These are phyloP conservation scores for Colletotrichum gigasporum DNA, from an alignment of 2,329 filamentous ascomycete genomes.

Conservation along the genomic window DNA sequence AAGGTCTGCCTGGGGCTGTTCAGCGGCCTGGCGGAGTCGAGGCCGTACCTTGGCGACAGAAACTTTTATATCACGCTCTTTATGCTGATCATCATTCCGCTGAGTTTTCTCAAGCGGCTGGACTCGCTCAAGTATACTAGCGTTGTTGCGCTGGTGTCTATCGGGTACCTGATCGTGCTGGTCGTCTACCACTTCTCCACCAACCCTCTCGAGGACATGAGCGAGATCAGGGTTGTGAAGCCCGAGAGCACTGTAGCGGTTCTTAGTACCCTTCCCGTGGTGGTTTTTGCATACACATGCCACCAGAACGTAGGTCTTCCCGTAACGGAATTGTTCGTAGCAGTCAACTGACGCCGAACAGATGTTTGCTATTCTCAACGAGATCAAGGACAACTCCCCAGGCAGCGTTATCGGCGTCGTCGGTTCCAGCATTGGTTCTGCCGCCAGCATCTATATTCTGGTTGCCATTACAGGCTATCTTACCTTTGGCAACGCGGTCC, in stretches of 20 bases:
- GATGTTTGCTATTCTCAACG: constrained; percentile 99
- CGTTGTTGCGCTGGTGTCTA: constrained; percentile 88
- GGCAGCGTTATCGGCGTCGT: constrained; percentile 81
- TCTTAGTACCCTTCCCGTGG: constrained; percentile 89
- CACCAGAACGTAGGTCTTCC: constrained; percentile 83
- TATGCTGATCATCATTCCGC: constrained; percentile 94
- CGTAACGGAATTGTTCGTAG: not conserved
- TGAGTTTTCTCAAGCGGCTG: constrained; percentile 89
- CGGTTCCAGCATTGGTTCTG: constrained; percentile 83
- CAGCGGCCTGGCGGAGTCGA: constrained; percentile 62
- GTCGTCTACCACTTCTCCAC: constrained; percentile 92
- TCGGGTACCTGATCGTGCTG: constrained; percentile 91
- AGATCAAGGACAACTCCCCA: constrained; percentile 87
- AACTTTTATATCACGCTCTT: constrained; percentile 99
- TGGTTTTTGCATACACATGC: constrained; percentile 99
- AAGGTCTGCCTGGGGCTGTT: constrained; percentile 88
- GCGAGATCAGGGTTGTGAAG: constrained; percentile 77
- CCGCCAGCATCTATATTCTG: constrained; percentile 86
- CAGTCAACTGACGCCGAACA: constrained; percentile 49
- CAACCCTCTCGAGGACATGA: constrained; percentile 78
- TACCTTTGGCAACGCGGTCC: constrained; percentile 89
- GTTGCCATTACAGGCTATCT: constrained; percentile 96
- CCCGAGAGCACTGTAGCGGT: constrained; percentile 84
- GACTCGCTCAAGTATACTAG: constrained; percentile 99
- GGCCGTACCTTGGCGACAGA: constrained; percentile 84